Evolutionary conservation across 495 filamentous ascomycete species (phyloP).

Genomic region (Aspergillus diversus): DNA sequence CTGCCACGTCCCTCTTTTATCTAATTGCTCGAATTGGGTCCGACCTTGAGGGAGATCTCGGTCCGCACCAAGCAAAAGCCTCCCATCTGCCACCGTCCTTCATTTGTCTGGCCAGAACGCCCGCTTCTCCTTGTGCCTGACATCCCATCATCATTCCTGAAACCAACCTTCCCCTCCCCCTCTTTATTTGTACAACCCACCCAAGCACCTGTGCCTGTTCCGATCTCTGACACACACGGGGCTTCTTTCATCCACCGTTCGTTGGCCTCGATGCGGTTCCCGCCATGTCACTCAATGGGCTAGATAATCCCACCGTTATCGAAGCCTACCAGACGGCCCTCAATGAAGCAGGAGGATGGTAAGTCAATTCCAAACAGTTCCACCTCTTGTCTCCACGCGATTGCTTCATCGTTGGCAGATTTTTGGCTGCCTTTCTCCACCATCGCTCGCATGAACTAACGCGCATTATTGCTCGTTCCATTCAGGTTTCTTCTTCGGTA

Average conservation of each 20-base stretch:
- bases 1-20: constrained; percentile 13
- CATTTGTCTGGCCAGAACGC: constrained; percentile 11
- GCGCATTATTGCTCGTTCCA: constrained; percentile 10
- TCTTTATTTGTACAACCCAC: constrained; percentile 19
- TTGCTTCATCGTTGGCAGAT: constrained; percentile 10
- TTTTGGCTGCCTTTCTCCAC: constrained; percentile 4
- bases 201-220: constrained; percentile 6
- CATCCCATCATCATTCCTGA: constrained; percentile 5
- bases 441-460: constrained; percentile 12
- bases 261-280: constrained; percentile 44
- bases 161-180: constrained; percentile 22
- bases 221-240: constrained; percentile 1
- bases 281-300: constrained; percentile 95
- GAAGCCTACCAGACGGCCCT: constrained; percentile 83
- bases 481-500: constrained; percentile 94
- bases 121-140: constrained; percentile 6
- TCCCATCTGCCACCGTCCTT: constrained; percentile 12
- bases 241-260: constrained; percentile 11
- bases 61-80: constrained; percentile 8
- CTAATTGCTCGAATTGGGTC: constrained; percentile 23
- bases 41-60: constrained; percentile 18
- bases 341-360: constrained; percentile 94
- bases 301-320: constrained; percentile 78
- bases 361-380: constrained; percentile 42
- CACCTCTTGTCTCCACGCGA: constrained; percentile 4